phyloP scores from a whole-genome alignment of 1,139 yeast species.

The Kodamaea alishanica region DNA sequence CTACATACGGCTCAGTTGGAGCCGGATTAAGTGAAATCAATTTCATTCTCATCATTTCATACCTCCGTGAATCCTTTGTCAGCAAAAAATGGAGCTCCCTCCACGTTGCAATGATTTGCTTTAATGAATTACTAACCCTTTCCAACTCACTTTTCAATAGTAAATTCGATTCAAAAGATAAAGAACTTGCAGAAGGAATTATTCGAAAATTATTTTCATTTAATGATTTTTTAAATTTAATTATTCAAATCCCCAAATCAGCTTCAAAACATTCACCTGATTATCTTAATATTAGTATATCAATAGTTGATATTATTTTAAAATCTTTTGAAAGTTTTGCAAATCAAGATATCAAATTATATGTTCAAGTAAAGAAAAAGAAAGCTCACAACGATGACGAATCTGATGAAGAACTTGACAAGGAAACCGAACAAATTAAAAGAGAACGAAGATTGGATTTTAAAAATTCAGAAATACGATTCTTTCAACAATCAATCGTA shows the following conservation, averaged over 20 bases:
- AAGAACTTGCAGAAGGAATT: constrained; percentile 48
- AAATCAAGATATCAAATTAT: constrained; percentile 56
- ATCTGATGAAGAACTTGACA: constrained; percentile 44
- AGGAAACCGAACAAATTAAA: constrained; percentile 34
- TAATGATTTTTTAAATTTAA: constrained; percentile 55
- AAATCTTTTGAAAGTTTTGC: constrained; percentile 68
- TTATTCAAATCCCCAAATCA: constrained; percentile 59
- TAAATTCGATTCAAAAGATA: constrained; percentile 46
- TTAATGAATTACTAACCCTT: constrained; percentile 59
- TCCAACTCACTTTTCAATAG: constrained; percentile 50
- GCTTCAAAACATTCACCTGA: constrained; percentile 66
- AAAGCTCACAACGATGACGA: constrained; percentile 27
- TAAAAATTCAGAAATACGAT: constrained; percentile 34
- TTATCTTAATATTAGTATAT: constrained; percentile 59
- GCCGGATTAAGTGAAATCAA: constrained; percentile 64
- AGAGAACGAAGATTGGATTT: constrained; percentile 52
- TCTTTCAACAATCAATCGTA: constrained; percentile 42
- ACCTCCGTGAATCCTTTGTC: constrained; percentile 52
- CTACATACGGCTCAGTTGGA: constrained; percentile 62
- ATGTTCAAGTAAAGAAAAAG: constrained; percentile 48
- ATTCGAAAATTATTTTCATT: constrained; percentile 56
- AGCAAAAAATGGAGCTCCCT: constrained; percentile 53
- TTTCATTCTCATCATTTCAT: constrained; percentile 56
- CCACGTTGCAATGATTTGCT: constrained; percentile 69
- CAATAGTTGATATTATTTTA: constrained; percentile 62